Evolutionary conservation across 2,329 filamentous ascomycete species (phyloP).

Genomic region (Aphanoascus verrucosus): DNA sequence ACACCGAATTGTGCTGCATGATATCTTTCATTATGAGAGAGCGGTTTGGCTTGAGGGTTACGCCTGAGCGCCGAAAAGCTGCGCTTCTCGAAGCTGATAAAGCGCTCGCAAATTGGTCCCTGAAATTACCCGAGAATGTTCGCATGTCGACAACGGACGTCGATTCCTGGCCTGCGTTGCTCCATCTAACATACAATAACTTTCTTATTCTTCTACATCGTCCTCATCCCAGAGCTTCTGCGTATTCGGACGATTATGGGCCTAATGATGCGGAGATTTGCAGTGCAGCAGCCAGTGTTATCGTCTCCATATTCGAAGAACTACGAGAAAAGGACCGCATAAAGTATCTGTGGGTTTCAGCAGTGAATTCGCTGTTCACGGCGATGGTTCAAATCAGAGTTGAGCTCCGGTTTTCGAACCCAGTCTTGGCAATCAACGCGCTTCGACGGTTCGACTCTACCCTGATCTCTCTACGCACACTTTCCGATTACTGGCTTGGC

Average conservation of each 20-base stretch:
- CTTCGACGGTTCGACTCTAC: conserved; percentile 37
- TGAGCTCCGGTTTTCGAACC: conserved; percentile 38
- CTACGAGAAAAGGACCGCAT: conserved; percentile 33
- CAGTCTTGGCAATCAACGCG: conserved; percentile 37
- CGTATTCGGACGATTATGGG: conserved; percentile 36
- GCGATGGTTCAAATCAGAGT: conserved; percentile 40
- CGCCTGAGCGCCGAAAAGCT: conserved; percentile 32
- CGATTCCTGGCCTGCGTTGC: conserved; percentile 36
- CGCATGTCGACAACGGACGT: conserved; percentile 33
- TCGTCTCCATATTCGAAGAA: conserved; percentile 38
- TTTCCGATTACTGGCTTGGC: conserved; percentile 36
- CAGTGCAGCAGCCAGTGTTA: conserved; percentile 36
- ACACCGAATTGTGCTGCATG: conserved; percentile 42
- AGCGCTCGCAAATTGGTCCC: conserved; percentile 34
- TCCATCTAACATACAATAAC: conserved; percentile 38
- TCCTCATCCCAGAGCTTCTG: conserved; percentile 34
- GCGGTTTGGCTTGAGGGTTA: conserved; percentile 33
- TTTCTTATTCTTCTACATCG: conserved; percentile 38
- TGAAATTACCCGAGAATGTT: conserved; percentile 32
- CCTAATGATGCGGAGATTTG: conserved; percentile 39
- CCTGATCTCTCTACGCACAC: conserved; percentile 32
- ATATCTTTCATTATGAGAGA: conserved; percentile 38
- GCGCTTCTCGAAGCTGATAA: conserved; percentile 34
- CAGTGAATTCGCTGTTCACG: conserved; percentile 37
- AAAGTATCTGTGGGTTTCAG: conserved; percentile 37